phyloP scores from a whole-genome alignment of 306 rosid genomes.

The Glycine tomentella region DNA sequence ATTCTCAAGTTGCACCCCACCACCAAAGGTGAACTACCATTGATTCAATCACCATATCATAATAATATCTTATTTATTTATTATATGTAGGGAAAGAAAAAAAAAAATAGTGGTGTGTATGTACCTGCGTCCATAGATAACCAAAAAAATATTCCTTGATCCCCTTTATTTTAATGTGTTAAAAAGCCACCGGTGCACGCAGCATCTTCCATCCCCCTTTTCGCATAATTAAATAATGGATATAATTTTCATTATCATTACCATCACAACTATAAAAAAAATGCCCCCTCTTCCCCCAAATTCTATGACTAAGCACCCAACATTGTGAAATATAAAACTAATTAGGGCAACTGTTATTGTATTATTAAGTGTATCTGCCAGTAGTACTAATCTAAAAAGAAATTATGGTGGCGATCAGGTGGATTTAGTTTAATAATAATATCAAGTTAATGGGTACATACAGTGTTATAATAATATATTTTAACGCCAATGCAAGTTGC shows the following conservation, averaged over 20 bases:
- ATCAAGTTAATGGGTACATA: conserved; percentile 38
- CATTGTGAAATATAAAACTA: conserved; percentile 22
- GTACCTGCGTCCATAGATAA: conserved; percentile 43
- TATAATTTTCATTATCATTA: conserved; percentile 33
- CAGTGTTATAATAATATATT: neutral
- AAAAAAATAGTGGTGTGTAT: neutral
- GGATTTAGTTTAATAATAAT: conserved; percentile 39
- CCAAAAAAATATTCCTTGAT: conserved; percentile 21
- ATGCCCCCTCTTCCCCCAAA: neutral
- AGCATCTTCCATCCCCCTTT: conserved; percentile 19
- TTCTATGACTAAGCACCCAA: conserved; percentile 33
- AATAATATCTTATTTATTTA: conserved; percentile 32
- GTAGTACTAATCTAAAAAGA: conserved; percentile 36
- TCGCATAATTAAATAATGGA: conserved; percentile 26
- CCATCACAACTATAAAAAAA: conserved; percentile 34
- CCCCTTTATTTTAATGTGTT: conserved; percentile 32
- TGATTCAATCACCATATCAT: conserved; percentile 39
- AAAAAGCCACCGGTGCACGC: conserved; percentile 54
- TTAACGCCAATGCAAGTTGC: conserved; percentile 52
- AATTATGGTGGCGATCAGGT: conserved; percentile 43
- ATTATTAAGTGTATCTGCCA: conserved; percentile 41
- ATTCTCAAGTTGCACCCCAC: conserved; percentile 58
- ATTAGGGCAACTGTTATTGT: conserved; percentile 29
- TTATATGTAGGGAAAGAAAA: neutral
- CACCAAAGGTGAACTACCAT: conserved; percentile 43